Percentiles rank a stretch among this genome's conserved stretches.
Conservation (phyloP, 345 rosid genomes). For the Citrus hindsii region DNA sequence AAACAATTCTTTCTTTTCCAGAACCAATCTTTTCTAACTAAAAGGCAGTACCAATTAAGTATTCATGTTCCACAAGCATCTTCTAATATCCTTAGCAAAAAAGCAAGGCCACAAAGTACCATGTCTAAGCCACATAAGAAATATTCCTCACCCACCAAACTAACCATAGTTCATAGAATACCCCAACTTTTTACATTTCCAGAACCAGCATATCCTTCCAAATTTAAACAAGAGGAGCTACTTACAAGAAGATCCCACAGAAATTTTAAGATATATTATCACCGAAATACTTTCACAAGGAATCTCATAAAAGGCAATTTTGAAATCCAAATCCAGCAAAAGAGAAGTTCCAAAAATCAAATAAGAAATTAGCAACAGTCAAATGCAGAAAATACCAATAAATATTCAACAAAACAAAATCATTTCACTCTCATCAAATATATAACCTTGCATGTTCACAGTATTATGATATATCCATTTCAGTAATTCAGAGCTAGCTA, state of each 20-base stretch:
- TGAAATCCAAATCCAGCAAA: slow-evolving; percentile 6
- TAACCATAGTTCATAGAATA: slow-evolving; percentile 17
- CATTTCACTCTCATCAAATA: neutral
- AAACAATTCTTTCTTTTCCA: neutral
- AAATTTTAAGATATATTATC: slow-evolving; percentile 19
- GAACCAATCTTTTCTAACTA: neutral
- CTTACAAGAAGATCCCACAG: slow-evolving; percentile 26
- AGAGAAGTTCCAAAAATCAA: slow-evolving; percentile 9
- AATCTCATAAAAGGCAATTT: slow-evolving; percentile 19
- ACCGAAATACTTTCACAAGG: slow-evolving; percentile 10
- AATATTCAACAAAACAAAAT: neutral
- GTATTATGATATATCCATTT: neutral
- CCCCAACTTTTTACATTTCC: slow-evolving; percentile 8
- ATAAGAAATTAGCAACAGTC: slow-evolving; percentile 1
- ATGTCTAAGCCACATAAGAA: slow-evolving; percentile 18
- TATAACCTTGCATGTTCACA: neutral
- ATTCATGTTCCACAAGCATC: slow-evolving; percentile 1
- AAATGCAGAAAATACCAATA: slow-evolving; percentile 7
- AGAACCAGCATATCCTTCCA: slow-evolving; percentile 22
- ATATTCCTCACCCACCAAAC: slow-evolving; percentile 25
- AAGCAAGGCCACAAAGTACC: slow-evolving; percentile 10
- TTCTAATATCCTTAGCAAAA: slow-evolving; percentile 16
- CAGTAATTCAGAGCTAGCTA: neutral
- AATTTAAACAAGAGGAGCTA: slow-evolving; percentile 26
- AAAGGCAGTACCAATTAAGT: slow-evolving; percentile 1